Evolutionary conservation across 129 eudicot genomes (phyloP).

Genomic region (Apium graveolens): DNA sequence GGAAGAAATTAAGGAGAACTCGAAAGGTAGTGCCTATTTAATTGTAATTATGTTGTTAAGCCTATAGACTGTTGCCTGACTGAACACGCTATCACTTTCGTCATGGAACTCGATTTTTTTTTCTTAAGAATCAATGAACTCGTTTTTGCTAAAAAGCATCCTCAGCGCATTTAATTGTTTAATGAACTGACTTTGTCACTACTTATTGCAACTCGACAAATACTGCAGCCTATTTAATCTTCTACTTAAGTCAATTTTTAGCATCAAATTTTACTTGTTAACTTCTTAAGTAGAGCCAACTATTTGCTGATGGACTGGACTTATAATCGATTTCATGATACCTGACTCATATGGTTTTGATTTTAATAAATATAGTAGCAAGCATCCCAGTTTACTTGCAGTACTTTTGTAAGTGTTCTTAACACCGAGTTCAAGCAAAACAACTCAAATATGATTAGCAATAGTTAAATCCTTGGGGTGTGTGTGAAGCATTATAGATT

Average conservation of each 20-base stretch:
- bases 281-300: background rate
- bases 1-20: slow-evolving; percentile 71
- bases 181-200: background rate
- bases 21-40: slow-evolving; percentile 48
- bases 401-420: no score
- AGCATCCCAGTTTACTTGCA: background rate
- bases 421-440: no score
- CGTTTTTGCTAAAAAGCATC: background rate
- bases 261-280: background rate
- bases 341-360: background rate
- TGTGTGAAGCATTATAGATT: background rate
- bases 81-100: background rate
- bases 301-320: background rate
- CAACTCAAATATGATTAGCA: no score
- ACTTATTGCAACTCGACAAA: background rate
- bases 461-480: background rate
- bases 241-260: background rate
- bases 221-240: background rate
- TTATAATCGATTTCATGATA: background rate
- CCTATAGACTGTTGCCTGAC: background rate
- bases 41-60: slow-evolving; percentile 1
- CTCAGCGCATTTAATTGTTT: background rate
- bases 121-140: background rate
- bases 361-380: background rate
- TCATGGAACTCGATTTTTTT: background rate